Conservation (phyloP, 164 flowering plant genomes). For the Saururus chinensis region DNA sequence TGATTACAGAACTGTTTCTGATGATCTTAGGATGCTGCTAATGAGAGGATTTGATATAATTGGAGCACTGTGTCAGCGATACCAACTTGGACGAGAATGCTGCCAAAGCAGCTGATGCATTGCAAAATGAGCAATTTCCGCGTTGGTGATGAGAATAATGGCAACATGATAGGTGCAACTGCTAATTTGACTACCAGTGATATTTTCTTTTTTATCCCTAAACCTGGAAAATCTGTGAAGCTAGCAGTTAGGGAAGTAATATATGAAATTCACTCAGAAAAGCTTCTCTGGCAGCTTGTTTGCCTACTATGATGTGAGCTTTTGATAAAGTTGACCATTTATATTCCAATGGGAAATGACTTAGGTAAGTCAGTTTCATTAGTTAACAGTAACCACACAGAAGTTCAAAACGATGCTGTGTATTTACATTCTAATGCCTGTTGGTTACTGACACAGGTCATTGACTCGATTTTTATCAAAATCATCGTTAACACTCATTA, state of each 20-base stretch:
- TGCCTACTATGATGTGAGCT: conserved; percentile 63
- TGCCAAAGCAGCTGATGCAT: conserved; percentile 35
- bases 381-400: not conserved
- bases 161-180: conserved; percentile 48
- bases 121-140: conserved; percentile 32
- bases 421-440: too few species aligned
- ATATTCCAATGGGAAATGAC: conserved; percentile 26
- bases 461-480: not conserved
- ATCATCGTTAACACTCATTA: too few species aligned
- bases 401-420: too few species aligned
- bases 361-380: not conserved
- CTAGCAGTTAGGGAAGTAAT: conserved; percentile 28
- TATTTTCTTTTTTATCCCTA: conserved; percentile 36
- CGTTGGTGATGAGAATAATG: conserved; percentile 10
- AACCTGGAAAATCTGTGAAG: conserved; percentile 12
- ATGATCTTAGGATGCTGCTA: conserved; percentile 52
- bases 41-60: conserved; percentile 55
- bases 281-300: conserved; percentile 64
- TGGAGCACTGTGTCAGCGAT: conserved; percentile 41
- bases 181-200: conserved; percentile 27
- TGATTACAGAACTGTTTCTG: conserved; percentile 27
- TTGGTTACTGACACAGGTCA: too few species aligned
- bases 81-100: conserved; percentile 27
- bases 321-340: conserved; percentile 55
- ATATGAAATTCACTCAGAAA: conserved; percentile 51